A percentile compares a stretch with the other conserved stretches of the same genome.
These are phyloP conservation scores for Psidium friedrichsthalianum DNA, from an alignment of 345 rosid genomes.

Conservation along the genomic window DNA sequence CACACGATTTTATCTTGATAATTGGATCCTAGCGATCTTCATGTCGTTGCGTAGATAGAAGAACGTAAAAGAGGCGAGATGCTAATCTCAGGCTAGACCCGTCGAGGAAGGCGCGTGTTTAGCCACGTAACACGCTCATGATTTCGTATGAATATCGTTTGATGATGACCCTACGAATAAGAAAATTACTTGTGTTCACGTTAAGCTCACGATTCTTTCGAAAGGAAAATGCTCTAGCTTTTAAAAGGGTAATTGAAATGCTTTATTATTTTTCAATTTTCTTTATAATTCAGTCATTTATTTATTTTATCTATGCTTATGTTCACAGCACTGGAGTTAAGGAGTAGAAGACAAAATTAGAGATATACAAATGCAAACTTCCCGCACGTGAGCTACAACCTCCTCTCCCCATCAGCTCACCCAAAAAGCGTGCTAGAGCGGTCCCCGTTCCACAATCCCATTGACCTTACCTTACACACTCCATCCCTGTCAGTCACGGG, in stretches of 20 bases:
- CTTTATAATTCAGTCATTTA: neutral
- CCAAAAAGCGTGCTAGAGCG: neutral
- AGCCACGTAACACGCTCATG: fast-evolving
- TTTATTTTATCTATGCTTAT: neutral
- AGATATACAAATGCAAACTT: neutral
- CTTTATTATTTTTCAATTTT: neutral
- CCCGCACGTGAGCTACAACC: neutral
- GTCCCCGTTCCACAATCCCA: neutral
- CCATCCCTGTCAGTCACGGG: neutral
- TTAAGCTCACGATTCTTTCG: too few species aligned
- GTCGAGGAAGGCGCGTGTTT: fast-evolving
- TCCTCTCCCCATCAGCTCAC: neutral
- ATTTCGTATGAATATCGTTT: neutral
- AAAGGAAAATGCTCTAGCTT: too few species aligned
- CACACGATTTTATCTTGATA: fast-evolving
- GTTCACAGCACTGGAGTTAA: neutral
- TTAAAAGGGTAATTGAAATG: neutral
- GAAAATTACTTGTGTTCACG: too few species aligned
- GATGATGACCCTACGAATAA: too few species aligned
- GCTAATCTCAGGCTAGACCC: fast-evolving
- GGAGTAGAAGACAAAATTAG: neutral
- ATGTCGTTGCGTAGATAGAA: too few species aligned
- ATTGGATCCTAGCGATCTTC: fast-evolving
- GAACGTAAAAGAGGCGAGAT: neutral
- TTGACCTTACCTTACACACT: neutral